Conservation (phyloP, 2,329 filamentous ascomycete genomes). For the Diaporthe citrichinensis region DNA sequence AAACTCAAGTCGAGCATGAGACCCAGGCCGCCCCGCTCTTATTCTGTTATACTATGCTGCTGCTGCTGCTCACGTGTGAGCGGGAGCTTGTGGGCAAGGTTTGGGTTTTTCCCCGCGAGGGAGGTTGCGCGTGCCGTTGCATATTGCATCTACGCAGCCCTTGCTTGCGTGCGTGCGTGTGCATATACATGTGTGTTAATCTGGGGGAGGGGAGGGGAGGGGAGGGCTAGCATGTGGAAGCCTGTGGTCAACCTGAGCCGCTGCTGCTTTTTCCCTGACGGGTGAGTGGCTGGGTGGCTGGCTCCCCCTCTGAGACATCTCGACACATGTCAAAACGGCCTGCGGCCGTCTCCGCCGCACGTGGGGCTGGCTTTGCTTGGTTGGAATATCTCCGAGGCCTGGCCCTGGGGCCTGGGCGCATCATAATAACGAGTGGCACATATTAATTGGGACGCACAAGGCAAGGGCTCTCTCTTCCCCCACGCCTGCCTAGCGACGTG, state of each 20-base stretch:
- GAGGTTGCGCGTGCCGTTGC: background rate
- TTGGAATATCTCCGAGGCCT: conserved; percentile 5
- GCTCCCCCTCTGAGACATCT: background rate
- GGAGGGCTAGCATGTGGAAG: background rate
- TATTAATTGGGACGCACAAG: background rate
- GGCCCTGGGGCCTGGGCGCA: background rate
- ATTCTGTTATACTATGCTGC: background rate
- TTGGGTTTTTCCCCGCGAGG: background rate
- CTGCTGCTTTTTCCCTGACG: background rate
- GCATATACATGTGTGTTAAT: background rate
- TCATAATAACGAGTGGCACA: background rate
- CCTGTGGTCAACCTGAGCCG: background rate
- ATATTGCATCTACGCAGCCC: background rate
- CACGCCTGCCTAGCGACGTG: conserved; percentile 2
- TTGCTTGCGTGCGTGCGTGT: background rate
- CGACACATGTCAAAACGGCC: conserved; percentile 13
- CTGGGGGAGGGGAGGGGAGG: background rate
- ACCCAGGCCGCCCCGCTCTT: background rate
- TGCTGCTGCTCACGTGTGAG: conserved; percentile 17
- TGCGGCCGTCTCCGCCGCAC: conserved; percentile 21
- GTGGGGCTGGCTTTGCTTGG: conserved; percentile 1
- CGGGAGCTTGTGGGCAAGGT: conserved; percentile 18
- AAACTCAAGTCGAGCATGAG: background rate
- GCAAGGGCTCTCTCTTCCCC: background rate
- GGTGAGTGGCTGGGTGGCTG: background rate